A percentile compares a stretch with the other conserved stretches of the same genome.
Evolutionary conservation across 208 protist genomes (phyloP).

Genomic region (Acanthamoeba sp.): DNA sequence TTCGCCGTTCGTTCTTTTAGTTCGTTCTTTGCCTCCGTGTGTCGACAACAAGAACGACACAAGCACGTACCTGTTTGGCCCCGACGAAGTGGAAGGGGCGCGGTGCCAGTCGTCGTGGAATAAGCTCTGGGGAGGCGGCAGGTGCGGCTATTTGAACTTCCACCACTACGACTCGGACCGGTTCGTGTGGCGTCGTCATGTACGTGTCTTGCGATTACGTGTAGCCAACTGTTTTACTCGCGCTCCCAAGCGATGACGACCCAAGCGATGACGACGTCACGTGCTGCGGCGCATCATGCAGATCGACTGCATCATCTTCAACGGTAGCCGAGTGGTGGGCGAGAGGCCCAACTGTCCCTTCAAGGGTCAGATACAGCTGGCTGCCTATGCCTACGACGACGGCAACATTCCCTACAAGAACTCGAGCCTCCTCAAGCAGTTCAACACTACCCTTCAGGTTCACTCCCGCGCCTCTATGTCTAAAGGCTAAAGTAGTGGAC

Average conservation of each 20-base stretch:
- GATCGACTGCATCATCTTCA: constrained; percentile 31
- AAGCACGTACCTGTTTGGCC: background rate
- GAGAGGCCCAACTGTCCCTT: constrained; percentile 33
- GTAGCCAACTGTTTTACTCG: no score
- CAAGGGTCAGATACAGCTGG: constrained; percentile 33
- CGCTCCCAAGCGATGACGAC: no score
- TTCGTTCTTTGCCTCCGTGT: background rate
- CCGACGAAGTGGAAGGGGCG: background rate
- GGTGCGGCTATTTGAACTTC: constrained; percentile 26
- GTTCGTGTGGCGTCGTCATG: constrained; percentile 22
- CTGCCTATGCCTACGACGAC: constrained; percentile 18
- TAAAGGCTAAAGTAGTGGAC: no score
- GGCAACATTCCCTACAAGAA: constrained; percentile 34
- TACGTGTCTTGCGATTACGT: no score
- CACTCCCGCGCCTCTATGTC: no score
- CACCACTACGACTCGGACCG: constrained; percentile 46
- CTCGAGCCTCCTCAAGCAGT: constrained; percentile 7
- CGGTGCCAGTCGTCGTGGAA: constrained; percentile 39
- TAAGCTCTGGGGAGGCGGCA: constrained; percentile 13
- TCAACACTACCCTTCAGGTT: background rate
- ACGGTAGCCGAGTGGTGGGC: background rate
- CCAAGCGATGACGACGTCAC: no score
- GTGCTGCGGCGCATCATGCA: no score
- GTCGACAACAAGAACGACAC: constrained; percentile 3
- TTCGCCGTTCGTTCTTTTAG: background rate